Conservation (phyloP, 345 rosid species). For the Eucalyptus pumila region DNA sequence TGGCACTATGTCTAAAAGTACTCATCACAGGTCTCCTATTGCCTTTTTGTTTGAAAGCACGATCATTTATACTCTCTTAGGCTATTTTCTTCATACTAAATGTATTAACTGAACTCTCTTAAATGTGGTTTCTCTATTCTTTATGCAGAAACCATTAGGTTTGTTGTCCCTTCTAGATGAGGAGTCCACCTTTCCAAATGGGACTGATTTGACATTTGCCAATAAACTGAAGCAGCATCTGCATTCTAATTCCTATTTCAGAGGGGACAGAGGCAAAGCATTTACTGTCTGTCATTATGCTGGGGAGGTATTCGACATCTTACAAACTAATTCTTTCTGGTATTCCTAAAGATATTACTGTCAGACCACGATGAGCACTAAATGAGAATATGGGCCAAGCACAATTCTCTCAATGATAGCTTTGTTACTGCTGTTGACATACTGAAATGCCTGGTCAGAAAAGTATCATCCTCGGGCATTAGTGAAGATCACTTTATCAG, state of each 20-base stretch:
- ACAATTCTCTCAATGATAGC: not conserved
- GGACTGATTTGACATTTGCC: conserved; percentile 88
- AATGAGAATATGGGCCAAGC: not conserved
- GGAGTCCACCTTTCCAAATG: conserved; percentile 97
- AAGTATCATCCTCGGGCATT: not conserved
- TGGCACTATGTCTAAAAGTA: not conserved
- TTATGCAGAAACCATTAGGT: conserved; percentile 88
- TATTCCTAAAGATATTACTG: not conserved
- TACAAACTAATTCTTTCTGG: not conserved
- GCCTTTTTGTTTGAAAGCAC: not conserved
- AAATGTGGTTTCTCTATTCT: not conserved
- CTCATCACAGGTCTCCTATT: not conserved
- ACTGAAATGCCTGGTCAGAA: not conserved
- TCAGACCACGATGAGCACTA: not conserved
- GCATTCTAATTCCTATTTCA: conserved; percentile 59
- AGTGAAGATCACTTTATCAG: not conserved
- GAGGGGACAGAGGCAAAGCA: conserved; percentile 71
- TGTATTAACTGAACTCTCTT: not conserved
- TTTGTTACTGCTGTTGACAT: not conserved
- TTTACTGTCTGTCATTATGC: conserved; percentile 89
- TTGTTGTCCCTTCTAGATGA: conserved; percentile 84
- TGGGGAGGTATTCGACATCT: conserved; percentile 60
- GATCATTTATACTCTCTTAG: not conserved
- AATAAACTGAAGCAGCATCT: conserved; percentile 92
- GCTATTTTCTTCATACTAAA: not conserved